Conservation (phyloP, 176 grass and related monocot species). For the Eragrostis curvula region DNA sequence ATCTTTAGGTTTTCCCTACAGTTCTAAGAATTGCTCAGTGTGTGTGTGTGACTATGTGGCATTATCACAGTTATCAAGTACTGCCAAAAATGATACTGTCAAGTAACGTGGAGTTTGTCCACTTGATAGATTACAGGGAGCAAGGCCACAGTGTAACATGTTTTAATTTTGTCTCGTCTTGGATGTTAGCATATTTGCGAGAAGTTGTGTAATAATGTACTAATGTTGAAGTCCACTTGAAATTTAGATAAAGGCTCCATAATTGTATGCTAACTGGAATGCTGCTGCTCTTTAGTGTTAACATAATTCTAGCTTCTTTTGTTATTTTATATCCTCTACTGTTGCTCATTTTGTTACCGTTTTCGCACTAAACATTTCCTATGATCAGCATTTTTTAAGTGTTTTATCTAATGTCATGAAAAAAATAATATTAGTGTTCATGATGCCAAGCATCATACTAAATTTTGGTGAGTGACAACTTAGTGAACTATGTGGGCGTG, state of each 20-base stretch:
- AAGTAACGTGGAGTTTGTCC: background rate
- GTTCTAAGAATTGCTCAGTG: background rate
- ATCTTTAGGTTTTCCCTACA: background rate
- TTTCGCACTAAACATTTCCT: background rate
- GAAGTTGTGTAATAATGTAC: background rate
- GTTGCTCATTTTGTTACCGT: background rate
- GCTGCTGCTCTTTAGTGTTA: background rate
- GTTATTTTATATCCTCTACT: background rate
- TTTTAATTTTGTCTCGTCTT: background rate
- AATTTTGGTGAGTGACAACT: slow-evolving; percentile 14
- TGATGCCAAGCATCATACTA: background rate
- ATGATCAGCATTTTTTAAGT: background rate
- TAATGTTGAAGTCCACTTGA: background rate
- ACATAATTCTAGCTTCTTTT: background rate
- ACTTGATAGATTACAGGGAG: background rate
- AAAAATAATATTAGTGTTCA: background rate
- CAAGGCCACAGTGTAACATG: background rate
- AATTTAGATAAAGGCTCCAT: background rate
- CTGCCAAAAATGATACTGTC: background rate
- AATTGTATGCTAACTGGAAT: background rate
- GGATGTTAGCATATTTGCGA: background rate
- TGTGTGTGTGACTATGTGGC: background rate
- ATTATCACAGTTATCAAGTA: background rate
- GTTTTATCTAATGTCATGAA: slow-evolving; percentile 1
- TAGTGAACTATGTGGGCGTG: background rate